Conservation (phyloP, 176 grass and related monocot species). For the Lolium rigidum region DNA sequence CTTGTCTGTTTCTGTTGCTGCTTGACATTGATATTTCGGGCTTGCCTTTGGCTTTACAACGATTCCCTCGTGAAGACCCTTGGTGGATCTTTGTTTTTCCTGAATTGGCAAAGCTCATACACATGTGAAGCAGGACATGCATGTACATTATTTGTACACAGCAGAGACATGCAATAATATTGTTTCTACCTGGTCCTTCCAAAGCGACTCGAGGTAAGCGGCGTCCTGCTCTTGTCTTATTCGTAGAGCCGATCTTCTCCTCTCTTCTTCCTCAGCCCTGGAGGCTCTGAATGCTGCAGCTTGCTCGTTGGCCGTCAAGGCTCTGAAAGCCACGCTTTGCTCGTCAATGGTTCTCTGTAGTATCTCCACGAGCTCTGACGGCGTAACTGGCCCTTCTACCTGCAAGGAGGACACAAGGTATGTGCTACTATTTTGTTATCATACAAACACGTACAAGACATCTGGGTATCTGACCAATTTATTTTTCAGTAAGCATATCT, state of each 20-base stretch:
- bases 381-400: slow-evolving; percentile 71
- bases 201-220: slow-evolving; percentile 69
- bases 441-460: not conserved
- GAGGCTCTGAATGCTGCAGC: slow-evolving; percentile 33
- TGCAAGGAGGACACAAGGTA: not conserved
- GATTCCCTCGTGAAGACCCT: slow-evolving; percentile 36
- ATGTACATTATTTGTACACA: not conserved
- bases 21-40: slow-evolving; percentile 13
- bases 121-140: not conserved
- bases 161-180: not conserved
- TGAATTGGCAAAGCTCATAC: slow-evolving; percentile 22
- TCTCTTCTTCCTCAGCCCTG: slow-evolving; percentile 59
- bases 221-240: slow-evolving; percentile 66
- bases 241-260: slow-evolving; percentile 45
- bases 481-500: not conserved
- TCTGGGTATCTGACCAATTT: not conserved
- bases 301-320: not conserved
- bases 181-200: slow-evolving; percentile 55
- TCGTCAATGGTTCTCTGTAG: slow-evolving; percentile 70
- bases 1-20: slow-evolving; percentile 36
- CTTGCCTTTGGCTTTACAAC: slow-evolving; percentile 23
- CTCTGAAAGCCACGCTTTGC: slow-evolving; percentile 51
- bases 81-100: slow-evolving; percentile 55
- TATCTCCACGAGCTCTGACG: slow-evolving; percentile 70
- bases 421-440: not conserved